These are phyloP conservation scores for Boletales sp. DNA, from an alignment of 768 basidiomycete genomes.

Conservation along the genomic window DNA sequence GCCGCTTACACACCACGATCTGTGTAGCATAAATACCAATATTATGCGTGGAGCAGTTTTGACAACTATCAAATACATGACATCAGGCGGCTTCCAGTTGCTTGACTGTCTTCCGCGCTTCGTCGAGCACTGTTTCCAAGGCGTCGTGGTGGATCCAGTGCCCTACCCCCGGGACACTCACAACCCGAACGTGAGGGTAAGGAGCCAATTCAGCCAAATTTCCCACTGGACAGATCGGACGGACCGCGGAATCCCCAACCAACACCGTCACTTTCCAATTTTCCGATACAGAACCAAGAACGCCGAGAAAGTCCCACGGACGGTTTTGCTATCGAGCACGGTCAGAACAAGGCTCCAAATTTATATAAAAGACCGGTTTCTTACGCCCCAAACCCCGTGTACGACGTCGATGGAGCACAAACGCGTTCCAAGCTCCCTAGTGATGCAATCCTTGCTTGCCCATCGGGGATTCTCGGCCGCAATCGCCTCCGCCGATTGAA, in stretches of 20 bases:
- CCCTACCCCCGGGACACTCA: slow-evolving; percentile 11
- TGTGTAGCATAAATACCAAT: too few species aligned
- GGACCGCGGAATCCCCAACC: slow-evolving; percentile 14
- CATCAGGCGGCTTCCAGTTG: too few species aligned
- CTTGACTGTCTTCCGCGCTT: slow-evolving; percentile 9
- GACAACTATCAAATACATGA: too few species aligned
- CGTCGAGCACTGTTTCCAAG: slow-evolving; percentile 18
- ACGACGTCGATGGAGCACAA: slow-evolving; percentile 6
- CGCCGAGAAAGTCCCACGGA: slow-evolving; percentile 18
- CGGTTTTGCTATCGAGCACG: slow-evolving; percentile 5
- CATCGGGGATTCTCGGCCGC: slow-evolving; percentile 10
- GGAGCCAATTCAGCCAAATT: slow-evolving; percentile 11
- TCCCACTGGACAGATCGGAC: neutral
- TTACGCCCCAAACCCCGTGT: neutral
- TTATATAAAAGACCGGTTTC: neutral
- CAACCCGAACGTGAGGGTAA: slow-evolving; percentile 9
- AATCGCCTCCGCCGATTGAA: neutral
- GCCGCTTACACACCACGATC: too few species aligned
- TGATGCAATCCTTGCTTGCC: slow-evolving; percentile 8
- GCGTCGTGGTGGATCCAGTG: slow-evolving; percentile 29
- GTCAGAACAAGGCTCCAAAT: neutral
- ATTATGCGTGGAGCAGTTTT: too few species aligned
- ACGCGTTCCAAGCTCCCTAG: slow-evolving; percentile 9
- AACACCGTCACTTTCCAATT: slow-evolving; percentile 15
- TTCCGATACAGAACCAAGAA: neutral